Base-by-base conservation (phyloP, 2,329 filamentous ascomycete species). In the Dothideomycetes sp. region DNA sequence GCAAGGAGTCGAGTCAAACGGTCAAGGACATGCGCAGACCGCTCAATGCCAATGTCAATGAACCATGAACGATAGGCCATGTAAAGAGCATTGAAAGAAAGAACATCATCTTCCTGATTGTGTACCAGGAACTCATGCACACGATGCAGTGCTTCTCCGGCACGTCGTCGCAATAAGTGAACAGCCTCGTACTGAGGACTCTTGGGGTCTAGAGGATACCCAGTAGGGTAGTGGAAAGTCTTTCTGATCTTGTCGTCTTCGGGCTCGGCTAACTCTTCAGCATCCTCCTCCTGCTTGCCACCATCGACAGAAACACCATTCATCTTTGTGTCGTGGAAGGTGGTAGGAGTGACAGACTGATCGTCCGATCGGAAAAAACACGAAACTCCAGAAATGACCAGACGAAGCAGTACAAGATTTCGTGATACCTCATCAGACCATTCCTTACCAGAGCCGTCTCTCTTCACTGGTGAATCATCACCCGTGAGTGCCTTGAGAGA, bases 371-470 rank as follows among this genome's bases (percentile, higher is more conserved):
- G 86, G 55, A 98, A 96, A 9, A 98, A 69, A 1, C 84, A 80
- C 5, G 89, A 88, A 42, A 94, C 79, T 38, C 91, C 91, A 3
- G 89, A 93, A 18, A 94, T 77, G 33, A 94, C 77, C n/a, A 98
- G 71, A 19, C 89, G 75, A 11, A 98, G 69, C 37, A 95, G 79
- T 10, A 89, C 84, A 41, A 98, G 72, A 49, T 94, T 86, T 40
- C 91, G 72, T 2, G 87, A 89, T 19, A 96, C 81, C 58, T 98
- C 93, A 57, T 98, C 91, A 0, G 89, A 95, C 91, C 91, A 98
- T 52, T 95, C 89, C 61, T 96, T 98, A 50, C 94, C 93, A 58
- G 89, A 94, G 29, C 91, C 91, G 49, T 88, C 89, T 41, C 89
- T 77, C 59, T 87, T 93, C 38, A 96, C 81, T 2, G 79, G 81